These are phyloP conservation scores for Epichloe hybrida DNA, from an alignment of 2,329 filamentous ascomycete species.

Conservation along the genomic window DNA sequence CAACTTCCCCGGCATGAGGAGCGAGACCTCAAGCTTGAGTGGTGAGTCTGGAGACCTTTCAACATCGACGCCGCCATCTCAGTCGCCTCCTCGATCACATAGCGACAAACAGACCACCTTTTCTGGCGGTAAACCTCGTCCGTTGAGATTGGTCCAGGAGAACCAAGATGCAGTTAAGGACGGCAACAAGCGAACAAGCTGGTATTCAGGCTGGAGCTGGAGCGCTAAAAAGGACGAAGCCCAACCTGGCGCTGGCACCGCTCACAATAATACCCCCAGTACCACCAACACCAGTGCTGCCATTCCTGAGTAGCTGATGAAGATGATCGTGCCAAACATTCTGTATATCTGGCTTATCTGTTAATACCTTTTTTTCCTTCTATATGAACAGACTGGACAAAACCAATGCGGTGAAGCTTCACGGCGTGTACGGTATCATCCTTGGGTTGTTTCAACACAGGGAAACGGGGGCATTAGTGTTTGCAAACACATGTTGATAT, in stretches of 20 bases:
- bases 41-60: constrained; percentile 48
- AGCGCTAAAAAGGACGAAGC: constrained; percentile 36
- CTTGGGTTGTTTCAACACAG: background rate
- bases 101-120: constrained; percentile 44
- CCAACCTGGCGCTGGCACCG: constrained; percentile 12
- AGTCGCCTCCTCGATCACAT: constrained; percentile 40
- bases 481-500: background rate
- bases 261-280: constrained; percentile 14
- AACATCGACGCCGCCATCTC: constrained; percentile 29
- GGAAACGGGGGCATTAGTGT: background rate
- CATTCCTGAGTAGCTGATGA: constrained; percentile 21
- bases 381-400: background rate
- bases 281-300: constrained; percentile 16
- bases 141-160: constrained; percentile 77
- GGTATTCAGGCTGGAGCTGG: constrained; percentile 47
- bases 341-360: background rate
- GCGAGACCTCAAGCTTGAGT: constrained; percentile 50
- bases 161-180: constrained; percentile 37
- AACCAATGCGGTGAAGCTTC: background rate
- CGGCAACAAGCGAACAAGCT: constrained; percentile 47
- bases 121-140: constrained; percentile 61
- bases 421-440: background rate
- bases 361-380: background rate
- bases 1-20: constrained; percentile 62
- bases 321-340: background rate